Conservation (phyloP, 1,284 basidiomycete genomes). For the Sparassis latifolia region DNA sequence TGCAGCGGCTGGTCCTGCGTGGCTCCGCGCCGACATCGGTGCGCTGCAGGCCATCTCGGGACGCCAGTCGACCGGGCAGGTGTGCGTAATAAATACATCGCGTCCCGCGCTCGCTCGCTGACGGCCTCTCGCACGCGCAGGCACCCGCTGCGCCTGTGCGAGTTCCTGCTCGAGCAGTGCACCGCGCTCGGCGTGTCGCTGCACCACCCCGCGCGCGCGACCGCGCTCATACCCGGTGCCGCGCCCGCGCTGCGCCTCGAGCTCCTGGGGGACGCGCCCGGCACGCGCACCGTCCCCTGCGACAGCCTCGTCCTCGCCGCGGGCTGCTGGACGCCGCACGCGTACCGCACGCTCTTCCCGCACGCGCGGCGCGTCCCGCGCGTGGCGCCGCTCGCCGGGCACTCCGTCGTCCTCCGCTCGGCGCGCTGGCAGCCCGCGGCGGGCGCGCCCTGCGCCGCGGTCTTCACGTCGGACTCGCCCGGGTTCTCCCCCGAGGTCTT, state of each 20-base stretch:
- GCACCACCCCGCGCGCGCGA: conserved; percentile 28
- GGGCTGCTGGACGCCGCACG: conserved; percentile 58
- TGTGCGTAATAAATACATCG: conserved; percentile 22
- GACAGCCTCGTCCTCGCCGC: conserved; percentile 47
- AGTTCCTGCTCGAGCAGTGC: conserved; percentile 41
- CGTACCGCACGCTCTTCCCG: conserved; percentile 44
- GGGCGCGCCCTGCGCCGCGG: conserved; percentile 22
- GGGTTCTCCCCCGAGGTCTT: conserved; percentile 32
- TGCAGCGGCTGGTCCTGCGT: conserved; percentile 15
- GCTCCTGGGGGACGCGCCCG: conserved; percentile 12
- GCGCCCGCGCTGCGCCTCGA: conserved; percentile 11
- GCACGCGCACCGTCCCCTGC: conserved; percentile 28
- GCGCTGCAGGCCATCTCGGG: conserved; percentile 26
- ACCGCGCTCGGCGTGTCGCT: conserved; percentile 34
- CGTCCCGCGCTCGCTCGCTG: background rate
- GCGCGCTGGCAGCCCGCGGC: conserved; percentile 20
- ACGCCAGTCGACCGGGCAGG: conserved; percentile 39
- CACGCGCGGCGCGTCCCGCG: conserved; percentile 24
- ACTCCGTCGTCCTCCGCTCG: conserved; percentile 25
- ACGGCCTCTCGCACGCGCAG: conserved; percentile 14
- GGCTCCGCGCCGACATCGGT: conserved; percentile 20
- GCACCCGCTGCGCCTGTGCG: conserved; percentile 43
- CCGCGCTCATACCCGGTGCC: conserved; percentile 14
- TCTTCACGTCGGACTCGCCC: conserved; percentile 25
- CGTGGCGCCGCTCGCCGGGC: conserved; percentile 26